A percentile compares a stretch with the other conserved stretches of the same genome.
Conservation (phyloP, 2,329 filamentous ascomycete genomes). For the Cladobotryum protrusum region DNA sequence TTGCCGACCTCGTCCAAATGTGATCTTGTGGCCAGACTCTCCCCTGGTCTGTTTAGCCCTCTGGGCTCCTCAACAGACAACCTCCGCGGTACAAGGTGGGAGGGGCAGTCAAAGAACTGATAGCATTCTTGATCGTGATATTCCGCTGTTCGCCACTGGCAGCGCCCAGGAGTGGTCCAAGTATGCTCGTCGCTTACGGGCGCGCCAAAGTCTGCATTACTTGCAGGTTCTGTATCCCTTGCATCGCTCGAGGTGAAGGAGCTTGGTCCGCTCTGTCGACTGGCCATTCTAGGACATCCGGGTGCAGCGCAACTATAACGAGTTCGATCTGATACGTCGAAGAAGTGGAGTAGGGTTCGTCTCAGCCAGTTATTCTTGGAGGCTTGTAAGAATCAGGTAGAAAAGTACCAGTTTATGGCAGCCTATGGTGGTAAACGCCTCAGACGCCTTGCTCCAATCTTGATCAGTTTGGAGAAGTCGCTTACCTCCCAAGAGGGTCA, state of each 20-base stretch:
- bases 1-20: slow-evolving; percentile 3
- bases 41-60: slow-evolving; percentile 7
- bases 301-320: not conserved
- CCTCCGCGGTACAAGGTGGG: slow-evolving; percentile 36
- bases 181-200: slow-evolving; percentile 33
- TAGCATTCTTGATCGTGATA: slow-evolving; percentile 40
- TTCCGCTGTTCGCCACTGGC: slow-evolving; percentile 32
- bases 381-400: not conserved
- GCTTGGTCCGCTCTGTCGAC: slow-evolving; percentile 21
- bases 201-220: slow-evolving; percentile 26
- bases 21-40: slow-evolving; percentile 3
- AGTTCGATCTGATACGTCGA: not conserved
- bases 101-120: slow-evolving; percentile 44
- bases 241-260: slow-evolving; percentile 11
- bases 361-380: not conserved
- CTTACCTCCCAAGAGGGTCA: slow-evolving; percentile 5
- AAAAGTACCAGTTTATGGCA: not conserved
- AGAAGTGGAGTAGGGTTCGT: not conserved
- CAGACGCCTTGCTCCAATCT: not conserved
- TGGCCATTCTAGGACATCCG: slow-evolving; percentile 29
- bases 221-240: slow-evolving; percentile 9
- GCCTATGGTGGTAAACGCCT: not conserved
- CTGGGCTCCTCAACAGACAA: slow-evolving; percentile 23
- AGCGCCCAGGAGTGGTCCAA: slow-evolving; percentile 17
- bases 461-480: not conserved